Evolutionary conservation across 805 yeast species (phyloP).

Genomic region (Blastobotrys mokoenaii): DNA sequence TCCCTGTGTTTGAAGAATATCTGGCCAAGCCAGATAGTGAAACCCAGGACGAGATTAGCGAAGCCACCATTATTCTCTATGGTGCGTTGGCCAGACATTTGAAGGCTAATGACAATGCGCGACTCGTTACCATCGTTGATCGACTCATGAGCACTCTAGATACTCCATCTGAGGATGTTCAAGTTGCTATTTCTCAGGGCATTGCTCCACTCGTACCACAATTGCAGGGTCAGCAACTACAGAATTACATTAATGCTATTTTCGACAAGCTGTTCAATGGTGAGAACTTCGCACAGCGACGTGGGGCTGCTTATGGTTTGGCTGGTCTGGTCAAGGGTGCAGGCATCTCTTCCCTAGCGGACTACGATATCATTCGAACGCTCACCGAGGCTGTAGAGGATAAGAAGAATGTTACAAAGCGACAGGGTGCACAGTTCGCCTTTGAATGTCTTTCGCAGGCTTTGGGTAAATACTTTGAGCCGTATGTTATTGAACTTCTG

Average conservation of each 20-base stretch:
- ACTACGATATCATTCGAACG: slow-evolving; percentile 66
- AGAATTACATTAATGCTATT: slow-evolving; percentile 47
- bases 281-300: slow-evolving; percentile 42
- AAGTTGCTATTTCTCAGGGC: slow-evolving; percentile 77
- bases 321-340: slow-evolving; percentile 89
- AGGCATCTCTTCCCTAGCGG: slow-evolving; percentile 71
- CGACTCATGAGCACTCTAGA: slow-evolving; percentile 67
- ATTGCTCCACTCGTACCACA: slow-evolving; percentile 71
- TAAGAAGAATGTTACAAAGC: slow-evolving; percentile 57
- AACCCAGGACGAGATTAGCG: slow-evolving; percentile 56
- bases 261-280: slow-evolving; percentile 53
- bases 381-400: slow-evolving; percentile 82
- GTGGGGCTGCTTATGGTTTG: slow-evolving; percentile 95
- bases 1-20: slow-evolving; percentile 72
- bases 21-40: slow-evolving; percentile 32
- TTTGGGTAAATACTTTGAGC: slow-evolving; percentile 77
- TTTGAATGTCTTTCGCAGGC: slow-evolving; percentile 77
- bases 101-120: slow-evolving; percentile 58
- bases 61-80: slow-evolving; percentile 75
- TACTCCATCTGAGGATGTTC: slow-evolving; percentile 86
- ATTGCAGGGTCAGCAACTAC: slow-evolving; percentile 36
- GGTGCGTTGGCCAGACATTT: slow-evolving; percentile 89
- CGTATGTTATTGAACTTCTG: slow-evolving; percentile 81
- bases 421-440: slow-evolving; percentile 84
- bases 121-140: slow-evolving; percentile 56